These are phyloP conservation scores for Rhytidhysteron rufulum DNA, from an alignment of 2,329 filamentous ascomycete species.

Conservation along the genomic window DNA sequence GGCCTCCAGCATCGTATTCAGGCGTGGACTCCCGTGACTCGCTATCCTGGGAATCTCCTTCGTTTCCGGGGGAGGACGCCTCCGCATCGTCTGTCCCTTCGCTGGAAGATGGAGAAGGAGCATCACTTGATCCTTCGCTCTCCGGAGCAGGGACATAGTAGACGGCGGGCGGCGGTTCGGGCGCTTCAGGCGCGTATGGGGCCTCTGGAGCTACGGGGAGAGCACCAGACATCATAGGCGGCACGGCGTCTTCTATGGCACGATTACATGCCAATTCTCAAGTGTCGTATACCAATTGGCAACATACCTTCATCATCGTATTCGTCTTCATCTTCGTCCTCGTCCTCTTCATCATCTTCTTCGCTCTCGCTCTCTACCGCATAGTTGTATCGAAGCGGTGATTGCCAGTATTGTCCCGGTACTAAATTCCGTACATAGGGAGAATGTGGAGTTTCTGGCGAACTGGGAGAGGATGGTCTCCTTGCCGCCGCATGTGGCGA, in stretches of 20 bases:
- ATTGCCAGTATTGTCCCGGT: constrained; percentile 19
- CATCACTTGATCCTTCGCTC: constrained; percentile 4
- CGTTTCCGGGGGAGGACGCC: constrained; percentile 3
- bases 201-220: no score
- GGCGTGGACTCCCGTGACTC: neutral
- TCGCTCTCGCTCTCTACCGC: constrained; percentile 4
- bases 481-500: constrained; percentile 11
- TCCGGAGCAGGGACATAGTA: constrained; percentile 13
- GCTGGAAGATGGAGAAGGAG: no score
- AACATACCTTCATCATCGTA: constrained; percentile 15
- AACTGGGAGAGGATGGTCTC: constrained; percentile 7
- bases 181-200: constrained; percentile 11
- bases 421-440: constrained; percentile 21
- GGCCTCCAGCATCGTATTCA: no score
- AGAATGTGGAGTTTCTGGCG: constrained; percentile 7
- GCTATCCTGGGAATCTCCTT: constrained; percentile 6
- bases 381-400: no score
- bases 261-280: constrained; percentile 16
- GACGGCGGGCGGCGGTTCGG: constrained; percentile 6
- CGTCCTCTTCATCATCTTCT: constrained; percentile 15
- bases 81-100: neutral
- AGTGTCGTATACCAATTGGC: no score
- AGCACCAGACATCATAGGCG: constrained; percentile 9
- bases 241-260: constrained; percentile 17
- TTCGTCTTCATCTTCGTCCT: no score